A percentile compares a stretch with the other conserved stretches of the same genome.
Evolutionary conservation across 2,329 filamentous ascomycete genomes (phyloP).

Genomic region (Pseudocercospora cruenta): DNA sequence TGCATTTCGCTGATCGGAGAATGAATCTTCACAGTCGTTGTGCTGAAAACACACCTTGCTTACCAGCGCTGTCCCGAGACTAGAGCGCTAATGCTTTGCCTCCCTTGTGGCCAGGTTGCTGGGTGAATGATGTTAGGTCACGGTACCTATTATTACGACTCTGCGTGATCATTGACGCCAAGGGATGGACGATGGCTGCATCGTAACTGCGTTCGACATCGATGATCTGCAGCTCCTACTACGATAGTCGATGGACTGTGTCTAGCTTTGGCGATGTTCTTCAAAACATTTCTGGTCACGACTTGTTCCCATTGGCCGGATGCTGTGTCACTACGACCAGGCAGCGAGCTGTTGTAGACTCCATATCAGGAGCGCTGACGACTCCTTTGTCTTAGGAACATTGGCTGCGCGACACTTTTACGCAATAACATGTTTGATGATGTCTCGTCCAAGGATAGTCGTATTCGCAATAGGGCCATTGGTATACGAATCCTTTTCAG

Average conservation of each 20-base stretch:
- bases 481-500: not conserved
- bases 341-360: not conserved
- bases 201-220: too few relatives aligned
- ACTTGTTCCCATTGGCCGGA: not conserved
- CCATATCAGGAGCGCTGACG: not conserved
- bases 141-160: too few relatives aligned
- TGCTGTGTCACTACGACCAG: not conserved
- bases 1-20: too few relatives aligned
- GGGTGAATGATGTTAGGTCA: too few relatives aligned
- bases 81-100: too few relatives aligned
- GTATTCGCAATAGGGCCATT: not conserved
- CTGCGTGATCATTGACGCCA: too few relatives aligned
- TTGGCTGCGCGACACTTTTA: not conserved
- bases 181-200: not conserved
- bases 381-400: not conserved
- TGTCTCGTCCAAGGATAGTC: not conserved
- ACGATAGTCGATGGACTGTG: not conserved
- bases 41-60: too few relatives aligned
- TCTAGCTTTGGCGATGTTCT: not conserved
- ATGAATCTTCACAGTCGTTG: too few relatives aligned
- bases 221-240: not conserved
- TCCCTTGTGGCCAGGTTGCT: too few relatives aligned
- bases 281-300: not conserved
- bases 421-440: not conserved
- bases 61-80: too few relatives aligned